Base-by-base conservation (phyloP, 768 basidiomycete genomes). In the Boletus vermiculosoides region DNA sequence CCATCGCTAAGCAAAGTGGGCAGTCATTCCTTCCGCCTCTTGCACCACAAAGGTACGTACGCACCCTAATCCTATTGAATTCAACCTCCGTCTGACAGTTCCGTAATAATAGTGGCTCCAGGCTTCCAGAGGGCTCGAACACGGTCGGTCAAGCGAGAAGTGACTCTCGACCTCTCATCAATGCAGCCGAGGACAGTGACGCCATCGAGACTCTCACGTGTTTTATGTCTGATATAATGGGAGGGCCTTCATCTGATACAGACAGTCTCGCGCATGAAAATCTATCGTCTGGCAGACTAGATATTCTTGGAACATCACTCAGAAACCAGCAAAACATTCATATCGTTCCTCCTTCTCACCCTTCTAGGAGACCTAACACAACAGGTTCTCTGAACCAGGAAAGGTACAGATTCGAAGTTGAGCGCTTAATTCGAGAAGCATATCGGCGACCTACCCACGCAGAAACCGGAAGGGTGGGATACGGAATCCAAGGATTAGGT, bases 1-100 rank as follows among this genome's bases (percentile, higher is more conserved):
- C 55, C 31, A 50, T 22, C 7, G 13, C 31, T 28, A n/a, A 45
- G 22, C 54, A 33, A 50, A 39, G 28, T 45, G 33, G 48, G 18
- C 31, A 30, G 6, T 13, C 36, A 18, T 30, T 22, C 28, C 50
- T 40, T 53, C 50, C 30, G 20, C 30, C 45, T 12, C 25, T 22
- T 23, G 15, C 41, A 13, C n/a, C n/a, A 18, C 46, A 34, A 57
- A 66, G 55, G 64, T 68, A 55, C n/a, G 64, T 68, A 55, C n/a
- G 8, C 39, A 7, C 13, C 36, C 15, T 20, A 30, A 22, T 5
- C 9, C 25, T 46, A 15, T 5, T n/a, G 36, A 31, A 42, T 45
- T 37, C 45, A 28, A 22, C 33, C 4, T 36, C 37, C 18, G 25
- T 52, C 46, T 62, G 46, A 65, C 40, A 37, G 13, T 47, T 47